phyloP scores from a whole-genome alignment of 2,329 filamentous ascomycete species.

The Penicillium freii region DNA sequence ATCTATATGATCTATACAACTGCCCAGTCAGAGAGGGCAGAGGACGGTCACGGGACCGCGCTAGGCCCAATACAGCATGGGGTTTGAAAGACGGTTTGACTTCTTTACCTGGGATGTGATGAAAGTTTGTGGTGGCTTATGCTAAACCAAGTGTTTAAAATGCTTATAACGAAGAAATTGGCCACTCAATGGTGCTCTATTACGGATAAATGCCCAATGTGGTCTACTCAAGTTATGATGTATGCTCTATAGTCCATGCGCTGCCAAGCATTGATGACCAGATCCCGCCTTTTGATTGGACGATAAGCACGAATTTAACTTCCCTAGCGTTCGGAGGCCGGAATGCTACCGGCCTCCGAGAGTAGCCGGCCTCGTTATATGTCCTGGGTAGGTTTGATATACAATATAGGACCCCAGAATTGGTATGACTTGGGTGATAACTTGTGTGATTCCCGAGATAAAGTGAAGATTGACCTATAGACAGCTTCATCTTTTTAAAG shows the following conservation, averaged over 20 bases:
- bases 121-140: background rate
- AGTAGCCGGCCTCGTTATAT: slow-evolving; percentile 29
- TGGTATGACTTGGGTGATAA: background rate
- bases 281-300: slow-evolving; percentile 21
- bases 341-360: slow-evolving; percentile 44
- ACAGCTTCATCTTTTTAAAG: background rate
- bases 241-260: slow-evolving; percentile 21
- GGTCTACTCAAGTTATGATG: slow-evolving; percentile 17
- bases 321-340: slow-evolving; percentile 39
- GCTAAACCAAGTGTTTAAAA: background rate
- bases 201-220: background rate
- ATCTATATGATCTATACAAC: slow-evolving; percentile 29
- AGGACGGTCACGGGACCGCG: slow-evolving; percentile 29
- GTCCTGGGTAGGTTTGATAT: background rate
- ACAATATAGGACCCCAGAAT: background rate
- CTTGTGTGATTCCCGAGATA: background rate
- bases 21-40: slow-evolving; percentile 28
- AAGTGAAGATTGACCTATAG: background rate
- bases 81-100: background rate
- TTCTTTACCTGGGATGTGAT: background rate
- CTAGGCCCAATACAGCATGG: slow-evolving; percentile 26
- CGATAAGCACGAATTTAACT: slow-evolving; percentile 21
- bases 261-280: slow-evolving; percentile 21
- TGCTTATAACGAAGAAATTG: background rate
- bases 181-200: background rate